Evolutionary conservation across 1,284 basidiomycete species (phyloP).

Genomic region (Ceratobasidium sp.): DNA sequence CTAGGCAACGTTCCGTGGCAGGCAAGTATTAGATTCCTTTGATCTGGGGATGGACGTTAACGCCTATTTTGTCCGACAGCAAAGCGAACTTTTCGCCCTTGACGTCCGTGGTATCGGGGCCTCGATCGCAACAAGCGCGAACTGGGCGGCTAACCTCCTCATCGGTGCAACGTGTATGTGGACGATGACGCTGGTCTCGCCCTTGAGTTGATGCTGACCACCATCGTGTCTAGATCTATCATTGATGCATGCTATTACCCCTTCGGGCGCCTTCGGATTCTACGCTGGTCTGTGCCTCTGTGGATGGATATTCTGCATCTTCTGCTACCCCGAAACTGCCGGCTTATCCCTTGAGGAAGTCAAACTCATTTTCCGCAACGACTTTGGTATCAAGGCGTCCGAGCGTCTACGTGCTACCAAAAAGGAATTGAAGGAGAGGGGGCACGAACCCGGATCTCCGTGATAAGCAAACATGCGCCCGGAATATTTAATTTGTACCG

Average conservation of each 20-base stretch:
- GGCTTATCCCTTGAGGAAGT: conserved; percentile 80
- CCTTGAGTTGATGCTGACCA: background rate
- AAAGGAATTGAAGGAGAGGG: conserved; percentile 22
- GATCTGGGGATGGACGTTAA: background rate
- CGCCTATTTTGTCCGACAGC: conserved; percentile 47
- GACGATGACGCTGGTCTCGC: background rate
- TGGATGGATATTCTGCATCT: conserved; percentile 68
- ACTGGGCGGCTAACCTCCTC: conserved; percentile 80
- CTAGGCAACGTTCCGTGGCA: conserved; percentile 85
- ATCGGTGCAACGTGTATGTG: conserved; percentile 64
- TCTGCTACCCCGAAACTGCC: conserved; percentile 77
- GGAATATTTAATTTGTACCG: conserved; percentile 17
- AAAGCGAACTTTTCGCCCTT: conserved; percentile 79
- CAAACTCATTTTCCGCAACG: conserved; percentile 53
- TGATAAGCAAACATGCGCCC: background rate
- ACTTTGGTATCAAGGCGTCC: conserved; percentile 54
- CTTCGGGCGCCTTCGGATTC: conserved; percentile 78
- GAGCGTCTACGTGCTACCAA: conserved; percentile 48
- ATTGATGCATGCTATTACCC: conserved; percentile 75
- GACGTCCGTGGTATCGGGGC: conserved; percentile 83
- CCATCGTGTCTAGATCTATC: conserved; percentile 58
- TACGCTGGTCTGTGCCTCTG: conserved; percentile 61
- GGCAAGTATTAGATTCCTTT: conserved; percentile 26
- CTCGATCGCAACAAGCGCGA: conserved; percentile 76
- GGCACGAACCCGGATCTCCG: conserved; percentile 1